A percentile compares a stretch with the other conserved stretches of the same genome.
Evolutionary conservation across 371 early-diverging fungal genomes (phyloP).

Genomic region (Mortierella sp.): DNA sequence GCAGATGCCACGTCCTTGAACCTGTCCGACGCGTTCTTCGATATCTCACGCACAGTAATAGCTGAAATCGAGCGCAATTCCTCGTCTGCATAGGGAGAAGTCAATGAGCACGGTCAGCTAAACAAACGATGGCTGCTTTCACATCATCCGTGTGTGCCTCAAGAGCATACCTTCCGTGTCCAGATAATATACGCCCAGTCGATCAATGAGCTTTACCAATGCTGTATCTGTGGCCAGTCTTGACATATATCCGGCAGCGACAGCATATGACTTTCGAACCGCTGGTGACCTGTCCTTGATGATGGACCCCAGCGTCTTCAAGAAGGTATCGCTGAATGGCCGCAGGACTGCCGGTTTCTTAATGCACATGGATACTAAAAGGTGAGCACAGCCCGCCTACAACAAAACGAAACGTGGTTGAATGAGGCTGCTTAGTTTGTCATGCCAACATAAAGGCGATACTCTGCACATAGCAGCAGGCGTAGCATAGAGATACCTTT

Average conservation of each 20-base stretch:
- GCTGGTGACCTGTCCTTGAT: slow-evolving; percentile 83
- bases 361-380: slow-evolving; percentile 82
- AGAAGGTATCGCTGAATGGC: slow-evolving; percentile 71
- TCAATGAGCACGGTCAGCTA: not conserved
- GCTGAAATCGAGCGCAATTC: slow-evolving; percentile 80
- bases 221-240: slow-evolving; percentile 70
- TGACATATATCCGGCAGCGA: slow-evolving; percentile 85
- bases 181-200: slow-evolving; percentile 78
- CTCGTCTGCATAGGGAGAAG: slow-evolving; percentile 65
- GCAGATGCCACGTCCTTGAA: slow-evolving; percentile 68
- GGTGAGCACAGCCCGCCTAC: slow-evolving; percentile 89
- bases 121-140: not conserved
- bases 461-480: too few species aligned
- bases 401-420: not conserved
- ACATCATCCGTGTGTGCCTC: too few species aligned
- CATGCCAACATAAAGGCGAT: not conserved
- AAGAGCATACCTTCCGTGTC: slow-evolving; percentile 73
- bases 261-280: slow-evolving; percentile 87
- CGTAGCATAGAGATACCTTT: slow-evolving; percentile 70
- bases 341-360: slow-evolving; percentile 68
- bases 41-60: slow-evolving; percentile 80
- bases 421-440: too few species aligned
- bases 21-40: slow-evolving; percentile 78
- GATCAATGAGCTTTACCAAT: slow-evolving; percentile 72
- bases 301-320: slow-evolving; percentile 82